Evolutionary conservation across 352 stramenopile genomes (phyloP).

Genomic region (Thalassiosira hispida): DNA sequence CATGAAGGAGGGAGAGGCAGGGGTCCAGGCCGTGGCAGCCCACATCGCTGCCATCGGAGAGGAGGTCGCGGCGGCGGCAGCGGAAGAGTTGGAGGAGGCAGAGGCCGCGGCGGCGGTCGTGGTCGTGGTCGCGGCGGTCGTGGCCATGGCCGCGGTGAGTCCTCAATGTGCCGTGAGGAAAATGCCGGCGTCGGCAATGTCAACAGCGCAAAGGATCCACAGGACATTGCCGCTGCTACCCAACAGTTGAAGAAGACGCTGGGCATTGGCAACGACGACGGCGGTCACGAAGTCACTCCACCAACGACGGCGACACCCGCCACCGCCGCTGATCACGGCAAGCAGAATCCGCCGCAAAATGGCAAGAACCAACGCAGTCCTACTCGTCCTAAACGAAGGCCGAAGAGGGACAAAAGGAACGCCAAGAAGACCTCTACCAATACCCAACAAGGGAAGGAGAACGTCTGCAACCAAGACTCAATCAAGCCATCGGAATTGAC

Average conservation of each 20-base stretch:
- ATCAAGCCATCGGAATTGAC: not conserved
- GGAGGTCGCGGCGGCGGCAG: slow-evolving; percentile 41
- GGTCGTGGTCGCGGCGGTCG: not conserved
- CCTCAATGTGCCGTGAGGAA: not conserved
- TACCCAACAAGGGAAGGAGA: no score
- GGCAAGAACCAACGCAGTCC: not conserved
- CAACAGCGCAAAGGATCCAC: not conserved
- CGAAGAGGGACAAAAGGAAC: not conserved
- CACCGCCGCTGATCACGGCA: not conserved
- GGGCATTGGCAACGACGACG: not conserved
- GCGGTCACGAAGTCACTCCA: not conserved
- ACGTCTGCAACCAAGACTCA: no score
- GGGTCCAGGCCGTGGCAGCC: not conserved
- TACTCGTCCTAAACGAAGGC: not conserved
- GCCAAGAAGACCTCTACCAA: no score
- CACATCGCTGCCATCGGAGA: not conserved
- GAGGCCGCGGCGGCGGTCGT: not conserved
- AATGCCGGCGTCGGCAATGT: not conserved
- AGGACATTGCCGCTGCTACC: not conserved
- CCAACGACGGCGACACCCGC: no score
- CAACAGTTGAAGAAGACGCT: not conserved
- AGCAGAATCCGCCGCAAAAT: not conserved
- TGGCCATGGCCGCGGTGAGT: not conserved
- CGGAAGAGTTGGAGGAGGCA: slow-evolving; percentile 19
- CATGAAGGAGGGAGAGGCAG: not conserved